Conservation (phyloP, 495 filamentous ascomycete genomes). For the Lichina pygmaea region DNA sequence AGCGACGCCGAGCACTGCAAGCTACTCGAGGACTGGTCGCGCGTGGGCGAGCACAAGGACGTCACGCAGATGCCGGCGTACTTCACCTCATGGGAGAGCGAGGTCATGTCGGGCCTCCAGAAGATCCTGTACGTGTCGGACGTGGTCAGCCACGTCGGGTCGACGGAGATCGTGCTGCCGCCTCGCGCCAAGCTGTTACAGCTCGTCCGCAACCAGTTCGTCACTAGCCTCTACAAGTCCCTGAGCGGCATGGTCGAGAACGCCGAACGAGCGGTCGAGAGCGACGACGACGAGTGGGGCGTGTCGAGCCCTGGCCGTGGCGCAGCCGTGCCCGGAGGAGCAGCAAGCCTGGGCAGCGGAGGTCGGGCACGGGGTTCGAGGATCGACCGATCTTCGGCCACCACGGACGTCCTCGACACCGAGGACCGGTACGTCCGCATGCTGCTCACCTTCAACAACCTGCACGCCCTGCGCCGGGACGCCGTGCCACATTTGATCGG, state of each 20-base stretch:
- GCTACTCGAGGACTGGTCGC: slow-evolving; percentile 74
- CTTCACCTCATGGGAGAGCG: slow-evolving; percentile 55
- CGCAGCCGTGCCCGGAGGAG: too few relatives aligned
- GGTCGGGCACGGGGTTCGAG: slow-evolving; percentile 1
- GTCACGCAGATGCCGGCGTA: slow-evolving; percentile 70
- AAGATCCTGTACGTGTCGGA: slow-evolving; percentile 84
- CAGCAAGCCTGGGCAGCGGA: slow-evolving; percentile 1
- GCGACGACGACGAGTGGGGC: slow-evolving; percentile 24
- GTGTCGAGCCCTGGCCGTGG: slow-evolving; percentile 5
- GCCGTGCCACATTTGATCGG: slow-evolving; percentile 58
- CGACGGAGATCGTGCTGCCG: slow-evolving; percentile 49
- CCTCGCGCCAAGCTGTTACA: slow-evolving; percentile 63
- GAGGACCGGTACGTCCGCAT: slow-evolving; percentile 52
- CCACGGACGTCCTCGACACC: not conserved
- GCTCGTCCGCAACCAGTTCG: slow-evolving; percentile 66
- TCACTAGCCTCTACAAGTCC: slow-evolving; percentile 72
- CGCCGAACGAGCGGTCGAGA: slow-evolving; percentile 42
- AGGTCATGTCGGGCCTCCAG: slow-evolving; percentile 59
- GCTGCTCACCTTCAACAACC: slow-evolving; percentile 76
- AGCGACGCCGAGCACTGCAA: slow-evolving; percentile 73
- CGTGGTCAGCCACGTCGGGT: slow-evolving; percentile 36
- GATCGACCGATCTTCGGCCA: not conserved
- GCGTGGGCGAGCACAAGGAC: slow-evolving; percentile 48
- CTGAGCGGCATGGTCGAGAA: slow-evolving; percentile 89
- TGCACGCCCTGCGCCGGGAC: slow-evolving; percentile 48